phyloP scores from a whole-genome alignment of 2,329 filamentous ascomycete genomes.

The Venturia nashicola region DNA sequence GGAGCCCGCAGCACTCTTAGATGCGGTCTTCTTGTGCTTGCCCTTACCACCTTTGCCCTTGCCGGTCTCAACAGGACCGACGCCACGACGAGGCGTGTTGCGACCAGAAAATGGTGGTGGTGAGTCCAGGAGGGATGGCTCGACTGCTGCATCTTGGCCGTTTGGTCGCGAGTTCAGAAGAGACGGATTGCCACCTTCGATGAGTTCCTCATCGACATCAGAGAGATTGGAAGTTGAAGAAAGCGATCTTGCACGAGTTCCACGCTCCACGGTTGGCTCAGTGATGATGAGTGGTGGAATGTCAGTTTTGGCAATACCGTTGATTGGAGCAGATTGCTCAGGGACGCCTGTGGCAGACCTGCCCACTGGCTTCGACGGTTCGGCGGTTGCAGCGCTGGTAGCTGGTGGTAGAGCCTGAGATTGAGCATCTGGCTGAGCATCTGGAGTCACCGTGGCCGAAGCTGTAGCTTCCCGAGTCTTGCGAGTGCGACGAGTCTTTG shows the following conservation, averaged over 20 bases:
- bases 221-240: conserved; percentile 1
- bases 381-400: neutral
- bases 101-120: neutral
- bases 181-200: neutral
- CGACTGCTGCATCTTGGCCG: neutral
- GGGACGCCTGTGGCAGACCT: neutral
- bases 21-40: conserved; percentile 4
- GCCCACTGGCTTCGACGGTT: neutral
- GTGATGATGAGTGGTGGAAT: neutral
- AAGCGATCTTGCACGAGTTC: neutral
- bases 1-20: neutral
- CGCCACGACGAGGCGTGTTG: neutral
- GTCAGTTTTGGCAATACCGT: neutral
- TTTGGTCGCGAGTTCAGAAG: neutral
- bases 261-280: neutral
- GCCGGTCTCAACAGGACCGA: neutral
- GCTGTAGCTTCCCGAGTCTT: conserved; percentile 4
- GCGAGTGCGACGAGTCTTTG: neutral
- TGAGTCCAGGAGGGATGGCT: neutral
- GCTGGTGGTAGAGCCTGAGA: neutral
- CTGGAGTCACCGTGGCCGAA: neutral
- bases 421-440: neutral
- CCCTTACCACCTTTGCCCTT: neutral
- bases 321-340: neutral
- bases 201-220: conserved; percentile 5